Evolutionary conservation across 2,329 filamentous ascomycete genomes (phyloP), one percentile per base, ranked within the genome.

Genomic region (Cytospora piceae): DNA sequence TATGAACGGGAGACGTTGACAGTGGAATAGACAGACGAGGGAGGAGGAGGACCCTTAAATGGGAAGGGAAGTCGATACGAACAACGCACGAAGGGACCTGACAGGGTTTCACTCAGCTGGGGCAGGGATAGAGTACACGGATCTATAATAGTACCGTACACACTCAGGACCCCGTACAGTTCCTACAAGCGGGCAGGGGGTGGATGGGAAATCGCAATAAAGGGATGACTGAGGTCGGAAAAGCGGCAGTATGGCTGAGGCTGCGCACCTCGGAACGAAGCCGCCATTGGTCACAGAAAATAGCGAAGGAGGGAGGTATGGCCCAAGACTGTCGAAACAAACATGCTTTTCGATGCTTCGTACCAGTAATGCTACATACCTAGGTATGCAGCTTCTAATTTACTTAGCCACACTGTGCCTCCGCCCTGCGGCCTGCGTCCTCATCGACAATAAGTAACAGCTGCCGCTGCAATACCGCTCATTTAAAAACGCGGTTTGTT

Each of bases 61-160:
- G 52, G 60, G 51, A 34, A 37, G 37, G 37, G 27, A 46, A 5
- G 31, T 8, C 27, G 32, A 34, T 17, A 12, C 17, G 29, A 32
- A 32, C 34, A 42, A 63, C 34, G 60, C 60, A 42, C 60, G 55
- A 53, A 63, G 60, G 60, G 60, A 51, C 60, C 60, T 46, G 46
- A 42, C 60, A 63, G 56, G 60, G 60, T 63, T 63, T 63, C 60
- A 63, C 37, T 63, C 37, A 53, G 60, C 34, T 53, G 34, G 52
- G 37, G n/a, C 37, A 56, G 60, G 60, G 60, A 37, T 34, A 17
- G 12, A 54, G 37, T 20, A 42, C 37, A 34, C 37, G 37, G 37
- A 39, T 39, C 37, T 39, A 11, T 39, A 39, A 15, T 39, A 39
- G 37, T 39, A 15, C 37, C 37, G 37, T 17, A 17, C 37, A 17